These are phyloP conservation scores for Emmonsiellopsis sp. DNA, from an alignment of 2,329 filamentous ascomycete species.

Conservation along the genomic window DNA sequence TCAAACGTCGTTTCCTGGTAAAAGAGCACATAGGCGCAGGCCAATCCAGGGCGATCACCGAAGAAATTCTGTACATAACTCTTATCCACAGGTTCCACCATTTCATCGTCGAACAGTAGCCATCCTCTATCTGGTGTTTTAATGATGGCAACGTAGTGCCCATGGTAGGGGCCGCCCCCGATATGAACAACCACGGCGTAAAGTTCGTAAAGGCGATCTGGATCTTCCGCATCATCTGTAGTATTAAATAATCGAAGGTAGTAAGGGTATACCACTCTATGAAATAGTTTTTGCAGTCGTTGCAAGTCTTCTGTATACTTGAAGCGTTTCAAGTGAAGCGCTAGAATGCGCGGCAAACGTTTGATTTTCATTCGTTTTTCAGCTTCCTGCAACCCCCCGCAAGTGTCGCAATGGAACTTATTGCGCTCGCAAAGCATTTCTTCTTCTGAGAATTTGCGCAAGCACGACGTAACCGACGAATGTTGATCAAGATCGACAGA, in stretches of 20 bases:
- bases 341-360: slow-evolving; percentile 78
- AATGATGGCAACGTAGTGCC: slow-evolving; percentile 95
- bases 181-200: slow-evolving; percentile 98
- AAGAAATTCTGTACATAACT: slow-evolving; percentile 96
- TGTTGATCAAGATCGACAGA: slow-evolving; percentile 94
- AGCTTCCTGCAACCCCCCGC: slow-evolving; percentile 89
- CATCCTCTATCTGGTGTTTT: slow-evolving; percentile 94
- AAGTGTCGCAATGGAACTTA: slow-evolving; percentile 98
- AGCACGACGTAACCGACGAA: slow-evolving; percentile 88
- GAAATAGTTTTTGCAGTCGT: slow-evolving; percentile 88
- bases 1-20: slow-evolving; percentile 82
- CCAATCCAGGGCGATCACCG: slow-evolving; percentile 80
- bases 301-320: slow-evolving; percentile 97
- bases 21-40: slow-evolving; percentile 93
- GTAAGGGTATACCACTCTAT: slow-evolving; percentile 93
- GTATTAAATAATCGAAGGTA: slow-evolving; percentile 96
- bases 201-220: slow-evolving; percentile 87
- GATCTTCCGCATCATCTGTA: slow-evolving; percentile 87
- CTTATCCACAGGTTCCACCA: slow-evolving; percentile 97
- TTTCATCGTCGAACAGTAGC: slow-evolving; percentile 95
- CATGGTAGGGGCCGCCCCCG: slow-evolving; percentile 90
- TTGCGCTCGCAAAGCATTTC: slow-evolving; percentile 98
- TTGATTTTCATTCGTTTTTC: slow-evolving; percentile 99
- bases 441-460: slow-evolving; percentile 92
- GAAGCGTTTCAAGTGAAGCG: slow-evolving; percentile 90